A percentile compares a stretch with the other conserved stretches of the same genome.
Evolutionary conservation across 805 yeast species (phyloP).

Genomic region (Saturnispora dispora): DNA sequence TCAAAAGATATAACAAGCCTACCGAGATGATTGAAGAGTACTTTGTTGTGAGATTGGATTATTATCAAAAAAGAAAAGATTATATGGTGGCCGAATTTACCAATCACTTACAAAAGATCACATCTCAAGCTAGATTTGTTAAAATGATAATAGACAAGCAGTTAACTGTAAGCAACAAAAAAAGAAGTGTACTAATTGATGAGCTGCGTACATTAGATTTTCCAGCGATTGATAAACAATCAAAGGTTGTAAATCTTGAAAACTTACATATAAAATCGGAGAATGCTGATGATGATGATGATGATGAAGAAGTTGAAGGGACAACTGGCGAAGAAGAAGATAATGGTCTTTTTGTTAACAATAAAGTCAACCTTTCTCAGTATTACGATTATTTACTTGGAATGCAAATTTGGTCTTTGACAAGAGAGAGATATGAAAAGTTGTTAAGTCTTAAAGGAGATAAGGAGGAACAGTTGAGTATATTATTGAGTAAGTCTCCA

Average conservation of each 20-base stretch:
- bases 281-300: constrained; percentile 19
- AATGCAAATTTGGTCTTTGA: constrained; percentile 90
- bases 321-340: constrained; percentile 26
- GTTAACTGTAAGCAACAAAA: constrained; percentile 65
- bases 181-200: constrained; percentile 51
- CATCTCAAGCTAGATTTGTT: constrained; percentile 84
- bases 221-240: constrained; percentile 66
- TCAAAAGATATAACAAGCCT: constrained; percentile 69
- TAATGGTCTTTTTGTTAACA: constrained; percentile 27
- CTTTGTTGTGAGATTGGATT: constrained; percentile 78
- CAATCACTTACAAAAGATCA: constrained; percentile 63
- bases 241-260: constrained; percentile 48
- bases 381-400: constrained; percentile 82
- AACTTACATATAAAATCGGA: constrained; percentile 28
- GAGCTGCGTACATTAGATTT: constrained; percentile 59
- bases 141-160: constrained; percentile 77
- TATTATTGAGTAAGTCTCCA: constrained; percentile 57
- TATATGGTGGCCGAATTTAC: constrained; percentile 57
- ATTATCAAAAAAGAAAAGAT: constrained; percentile 87
- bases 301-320: constrained; percentile 26
- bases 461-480: constrained; percentile 62
- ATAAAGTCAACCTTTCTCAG: constrained; percentile 43
- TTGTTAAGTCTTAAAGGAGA: constrained; percentile 63
- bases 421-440: constrained; percentile 79
- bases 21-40: constrained; percentile 77